Evolutionary conservation across 2,329 filamentous ascomycete species (phyloP).

Genomic region (Fusarium brevicatenulatum): DNA sequence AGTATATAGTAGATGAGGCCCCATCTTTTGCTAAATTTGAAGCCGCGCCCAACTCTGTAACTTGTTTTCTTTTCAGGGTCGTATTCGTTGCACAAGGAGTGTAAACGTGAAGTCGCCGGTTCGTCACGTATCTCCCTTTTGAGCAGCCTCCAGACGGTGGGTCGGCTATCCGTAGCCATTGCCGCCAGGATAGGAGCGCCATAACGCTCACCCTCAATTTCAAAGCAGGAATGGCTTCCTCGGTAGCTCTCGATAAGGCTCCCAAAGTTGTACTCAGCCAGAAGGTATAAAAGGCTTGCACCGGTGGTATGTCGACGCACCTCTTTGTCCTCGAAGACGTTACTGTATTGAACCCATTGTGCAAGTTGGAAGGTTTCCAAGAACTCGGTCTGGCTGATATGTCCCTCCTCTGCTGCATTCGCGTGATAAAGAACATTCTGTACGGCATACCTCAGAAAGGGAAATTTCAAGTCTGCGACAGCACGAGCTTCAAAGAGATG

Average conservation of each 20-base stretch:
- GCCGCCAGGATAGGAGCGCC: neutral
- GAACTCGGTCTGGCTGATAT: neutral
- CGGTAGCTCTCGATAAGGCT: fast-evolving
- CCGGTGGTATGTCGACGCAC: neutral
- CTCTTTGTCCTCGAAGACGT: constrained; percentile 1
- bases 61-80: fast-evolving
- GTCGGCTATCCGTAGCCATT: neutral
- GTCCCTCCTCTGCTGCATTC: neutral
- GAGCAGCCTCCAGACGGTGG: neutral
- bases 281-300: constrained; percentile 21
- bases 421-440: constrained; percentile 26
- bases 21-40: neutral
- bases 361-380: neutral
- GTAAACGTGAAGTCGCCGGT: fast-evolving
- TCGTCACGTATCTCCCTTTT: neutral
- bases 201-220: neutral
- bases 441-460: constrained; percentile 25
- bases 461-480: neutral
- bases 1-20: neutral
- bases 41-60: fast-evolving
- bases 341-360: neutral
- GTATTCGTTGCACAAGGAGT: neutral
- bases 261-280: neutral
- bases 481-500: fast-evolving
- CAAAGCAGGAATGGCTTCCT: neutral